phyloP scores from a whole-genome alignment of 1,139 yeast species.

The Kodamaea fungicola region DNA sequence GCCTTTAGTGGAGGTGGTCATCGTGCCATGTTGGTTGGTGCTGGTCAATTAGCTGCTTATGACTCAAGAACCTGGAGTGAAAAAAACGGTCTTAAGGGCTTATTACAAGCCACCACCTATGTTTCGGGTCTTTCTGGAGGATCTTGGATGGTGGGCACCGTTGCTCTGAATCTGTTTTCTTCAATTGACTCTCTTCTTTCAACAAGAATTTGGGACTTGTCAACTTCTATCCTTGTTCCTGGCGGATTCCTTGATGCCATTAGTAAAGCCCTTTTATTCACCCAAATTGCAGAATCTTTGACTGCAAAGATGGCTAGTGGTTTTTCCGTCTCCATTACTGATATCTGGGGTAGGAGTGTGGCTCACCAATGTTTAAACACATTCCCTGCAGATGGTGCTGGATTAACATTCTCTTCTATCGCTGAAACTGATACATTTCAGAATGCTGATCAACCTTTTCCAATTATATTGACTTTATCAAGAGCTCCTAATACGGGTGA shows the following conservation, averaged over 20 bases:
- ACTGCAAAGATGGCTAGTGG: conserved; percentile 15
- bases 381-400: conserved; percentile 14
- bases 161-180: conserved; percentile 15
- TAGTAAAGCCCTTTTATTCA: conserved; percentile 11
- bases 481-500: conserved; percentile 15
- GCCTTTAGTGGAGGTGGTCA: conserved; percentile 92
- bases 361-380: conserved; percentile 18
- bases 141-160: conserved; percentile 19
- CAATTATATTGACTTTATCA: conserved; percentile 17
- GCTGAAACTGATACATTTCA: conserved; percentile 10
- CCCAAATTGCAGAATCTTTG: conserved; percentile 9
- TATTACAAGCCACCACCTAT: conserved; percentile 21
- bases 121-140: conserved; percentile 22
- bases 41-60: conserved; percentile 77
- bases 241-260: conserved; percentile 32
- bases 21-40: conserved; percentile 85
- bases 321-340: conserved; percentile 16
- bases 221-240: conserved; percentile 40
- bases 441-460: conserved; percentile 18
- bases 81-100: conserved; percentile 22
- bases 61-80: conserved; percentile 63
- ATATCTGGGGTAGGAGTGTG: conserved; percentile 20
- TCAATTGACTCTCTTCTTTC: conserved; percentile 15
- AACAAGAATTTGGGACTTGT: conserved; percentile 16
- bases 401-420: conserved; percentile 29